Conservation (phyloP, 176 grass and related monocot species). For the Dendrocalamus sinicus region DNA sequence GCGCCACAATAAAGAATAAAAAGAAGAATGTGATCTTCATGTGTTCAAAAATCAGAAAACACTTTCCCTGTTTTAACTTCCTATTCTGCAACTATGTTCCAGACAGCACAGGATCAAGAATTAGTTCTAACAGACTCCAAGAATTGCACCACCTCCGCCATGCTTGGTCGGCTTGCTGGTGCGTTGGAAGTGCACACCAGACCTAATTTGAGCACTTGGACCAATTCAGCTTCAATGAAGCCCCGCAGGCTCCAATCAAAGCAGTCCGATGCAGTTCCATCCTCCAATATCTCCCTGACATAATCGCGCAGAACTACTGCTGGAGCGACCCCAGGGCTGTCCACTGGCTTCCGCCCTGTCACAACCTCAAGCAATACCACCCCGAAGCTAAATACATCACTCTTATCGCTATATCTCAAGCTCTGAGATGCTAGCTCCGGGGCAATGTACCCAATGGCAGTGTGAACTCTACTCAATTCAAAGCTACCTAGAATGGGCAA, state of each 20-base stretch:
- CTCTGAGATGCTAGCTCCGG: slow-evolving; percentile 82
- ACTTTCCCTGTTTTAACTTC: slow-evolving; percentile 55
- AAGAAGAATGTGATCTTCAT: slow-evolving; percentile 64
- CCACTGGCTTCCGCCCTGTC: slow-evolving; percentile 84
- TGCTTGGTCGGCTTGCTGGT: slow-evolving; percentile 80
- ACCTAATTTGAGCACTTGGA: slow-evolving; percentile 93
- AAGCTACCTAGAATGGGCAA: slow-evolving; percentile 82
- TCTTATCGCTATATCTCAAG: slow-evolving; percentile 84
- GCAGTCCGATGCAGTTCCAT: slow-evolving; percentile 71
- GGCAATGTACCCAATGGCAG: slow-evolving; percentile 80
- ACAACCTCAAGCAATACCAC: slow-evolving; percentile 93
- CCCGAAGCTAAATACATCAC: slow-evolving; percentile 98
- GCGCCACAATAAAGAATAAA: slow-evolving; percentile 57
- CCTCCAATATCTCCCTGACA: slow-evolving; percentile 81
- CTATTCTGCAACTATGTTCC: slow-evolving; percentile 52
- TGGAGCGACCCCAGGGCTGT: slow-evolving; percentile 57
- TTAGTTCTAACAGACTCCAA: slow-evolving; percentile 88
- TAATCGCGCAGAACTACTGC: slow-evolving; percentile 71
- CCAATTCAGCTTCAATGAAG: slow-evolving; percentile 81
- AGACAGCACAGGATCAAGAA: slow-evolving; percentile 55
- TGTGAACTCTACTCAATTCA: slow-evolving; percentile 79
- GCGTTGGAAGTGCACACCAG: slow-evolving; percentile 86
- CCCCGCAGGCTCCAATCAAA: slow-evolving; percentile 75
- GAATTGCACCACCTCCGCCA: slow-evolving; percentile 97
- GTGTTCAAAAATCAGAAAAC: slow-evolving; percentile 52